Evolutionary conservation across 2,329 filamentous ascomycete species (phyloP).

Genomic region (Geoglossum cookeanum): DNA sequence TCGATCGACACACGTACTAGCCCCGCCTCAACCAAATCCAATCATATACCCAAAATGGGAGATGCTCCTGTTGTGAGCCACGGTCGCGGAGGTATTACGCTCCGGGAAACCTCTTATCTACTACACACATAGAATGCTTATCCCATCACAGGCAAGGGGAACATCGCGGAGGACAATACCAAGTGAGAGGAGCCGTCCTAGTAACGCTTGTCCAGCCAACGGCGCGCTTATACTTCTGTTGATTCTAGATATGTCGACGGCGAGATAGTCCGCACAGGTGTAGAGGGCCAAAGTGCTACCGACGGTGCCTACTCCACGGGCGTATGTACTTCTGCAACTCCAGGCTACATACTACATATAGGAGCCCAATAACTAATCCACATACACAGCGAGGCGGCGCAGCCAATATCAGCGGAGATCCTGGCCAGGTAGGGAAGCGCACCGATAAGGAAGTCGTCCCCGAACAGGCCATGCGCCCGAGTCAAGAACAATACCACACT

Average conservation of each 20-base stretch:
- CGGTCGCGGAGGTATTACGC: constrained; percentile 2
- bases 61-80: constrained; percentile 3
- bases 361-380: not conserved
- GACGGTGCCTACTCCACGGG: constrained; percentile 31
- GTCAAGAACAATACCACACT: constrained; percentile 35
- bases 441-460: constrained; percentile 33
- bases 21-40: not conserved
- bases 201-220: no score
- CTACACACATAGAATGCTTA: not conserved
- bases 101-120: not conserved
- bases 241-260: constrained; percentile 34
- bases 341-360: no score
- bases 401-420: constrained; percentile 13
- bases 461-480: constrained; percentile 30
- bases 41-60: not conserved
- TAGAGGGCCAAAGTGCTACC: constrained; percentile 31
- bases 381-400: constrained; percentile 13
- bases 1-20: not conserved
- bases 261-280: constrained; percentile 37
- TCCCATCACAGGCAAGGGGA: not conserved
- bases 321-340: constrained; percentile 7
- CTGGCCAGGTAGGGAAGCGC: constrained; percentile 12
- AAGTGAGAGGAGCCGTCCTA: not conserved
- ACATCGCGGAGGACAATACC: not conserved
- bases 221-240: not conserved